These are phyloP conservation scores for Leptographium radiaticola DNA, from an alignment of 2,329 filamentous ascomycete species.

Conservation along the genomic window DNA sequence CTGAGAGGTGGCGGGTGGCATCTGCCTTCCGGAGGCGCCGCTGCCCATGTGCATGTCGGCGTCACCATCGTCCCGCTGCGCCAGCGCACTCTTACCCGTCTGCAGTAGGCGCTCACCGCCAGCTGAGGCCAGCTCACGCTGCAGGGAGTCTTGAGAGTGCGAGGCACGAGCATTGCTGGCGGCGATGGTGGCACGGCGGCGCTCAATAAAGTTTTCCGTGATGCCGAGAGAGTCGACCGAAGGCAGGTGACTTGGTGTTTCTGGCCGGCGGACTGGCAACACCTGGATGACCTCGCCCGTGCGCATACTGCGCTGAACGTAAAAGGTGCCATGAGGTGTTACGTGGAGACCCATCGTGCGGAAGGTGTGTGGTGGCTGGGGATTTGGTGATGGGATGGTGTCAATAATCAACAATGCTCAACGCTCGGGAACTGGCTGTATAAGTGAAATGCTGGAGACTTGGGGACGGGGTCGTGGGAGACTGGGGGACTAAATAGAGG, in stretches of 20 bases:
- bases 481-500: no score
- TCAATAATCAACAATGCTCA: no score
- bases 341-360: constrained; percentile 10
- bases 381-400: not conserved
- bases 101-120: constrained; percentile 10
- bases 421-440: no score
- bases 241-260: constrained; percentile 8
- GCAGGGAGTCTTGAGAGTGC: constrained; percentile 8
- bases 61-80: constrained; percentile 2
- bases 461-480: no score
- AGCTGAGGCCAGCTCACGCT: constrained; percentile 7
- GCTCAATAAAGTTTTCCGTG: constrained; percentile 11
- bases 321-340: constrained; percentile 10
- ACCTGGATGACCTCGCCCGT: constrained; percentile 12
- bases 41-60: not conserved
- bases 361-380: not conserved
- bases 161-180: constrained; percentile 6
- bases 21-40: not conserved
- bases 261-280: constrained; percentile 8
- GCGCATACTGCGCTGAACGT: constrained; percentile 10
- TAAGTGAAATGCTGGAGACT: no score
- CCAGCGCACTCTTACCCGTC: constrained; percentile 9
- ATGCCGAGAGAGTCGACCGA: constrained; percentile 11
- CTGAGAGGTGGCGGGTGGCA: no score
- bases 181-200: constrained; percentile 8